Evolutionary conservation across 2,329 filamentous ascomycete species (phyloP).

Genomic region (Colletotrichum chrysophilum): DNA sequence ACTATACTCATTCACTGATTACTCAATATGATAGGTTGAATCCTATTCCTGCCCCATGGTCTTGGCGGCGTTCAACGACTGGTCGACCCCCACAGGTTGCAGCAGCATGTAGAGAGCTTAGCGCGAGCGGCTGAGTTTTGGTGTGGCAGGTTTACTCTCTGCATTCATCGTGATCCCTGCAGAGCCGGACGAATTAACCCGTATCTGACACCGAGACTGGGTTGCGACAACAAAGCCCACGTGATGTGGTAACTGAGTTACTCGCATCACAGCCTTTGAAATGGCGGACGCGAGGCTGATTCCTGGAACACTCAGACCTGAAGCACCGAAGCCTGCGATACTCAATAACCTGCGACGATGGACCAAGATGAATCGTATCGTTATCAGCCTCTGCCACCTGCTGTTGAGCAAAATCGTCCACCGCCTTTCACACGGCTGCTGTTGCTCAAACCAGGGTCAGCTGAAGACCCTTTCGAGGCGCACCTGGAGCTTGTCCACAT

Average conservation of each 20-base stretch:
- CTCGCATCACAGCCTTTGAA: not conserved
- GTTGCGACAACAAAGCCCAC: not conserved
- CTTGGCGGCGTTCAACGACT: not conserved
- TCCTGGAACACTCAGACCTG: not conserved
- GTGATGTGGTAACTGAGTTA: not conserved
- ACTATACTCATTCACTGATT: not conserved
- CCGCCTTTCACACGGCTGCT: slow-evolving; percentile 20
- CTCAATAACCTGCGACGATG: not conserved
- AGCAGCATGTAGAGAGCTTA: not conserved
- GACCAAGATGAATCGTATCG: not conserved
- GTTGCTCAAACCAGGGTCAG: slow-evolving; percentile 4
- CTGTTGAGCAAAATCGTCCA: not conserved
- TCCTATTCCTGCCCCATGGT: not conserved
- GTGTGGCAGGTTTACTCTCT: not conserved
- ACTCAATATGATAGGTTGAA: not conserved
- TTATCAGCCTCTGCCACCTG: slow-evolving; percentile 16
- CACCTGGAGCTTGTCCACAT: slow-evolving; percentile 11
- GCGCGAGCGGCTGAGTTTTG: slow-evolving; percentile 7
- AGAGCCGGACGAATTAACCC: not conserved
- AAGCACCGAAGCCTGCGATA: not conserved
- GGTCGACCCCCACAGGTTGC: not conserved
- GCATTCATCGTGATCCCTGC: not conserved
- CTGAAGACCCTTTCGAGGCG: slow-evolving; percentile 16
- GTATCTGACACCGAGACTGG: not conserved
- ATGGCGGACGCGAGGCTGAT: not conserved